Base-by-base conservation (phyloP, 208 protist species). In the Trypanosoma platydactyli region DNA sequence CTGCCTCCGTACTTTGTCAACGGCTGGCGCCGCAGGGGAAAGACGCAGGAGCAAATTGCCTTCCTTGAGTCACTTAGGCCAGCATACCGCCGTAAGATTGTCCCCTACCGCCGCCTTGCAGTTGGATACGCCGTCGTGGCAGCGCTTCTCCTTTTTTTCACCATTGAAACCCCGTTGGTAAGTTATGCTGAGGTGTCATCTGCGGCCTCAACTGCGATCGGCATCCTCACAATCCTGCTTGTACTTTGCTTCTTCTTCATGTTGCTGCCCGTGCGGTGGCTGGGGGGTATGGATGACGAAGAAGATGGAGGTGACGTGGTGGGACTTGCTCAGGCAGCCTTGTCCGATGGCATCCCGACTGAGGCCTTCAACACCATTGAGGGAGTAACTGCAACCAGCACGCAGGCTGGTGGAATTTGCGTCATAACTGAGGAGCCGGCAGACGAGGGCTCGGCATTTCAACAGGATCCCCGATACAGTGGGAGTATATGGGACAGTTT, bases 1-100 rank as follows among this genome's bases (percentile, higher is more conserved):
- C 71, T 90, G 60, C 84, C 84, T 33, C 84, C 84, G 18, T 90
- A 90, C 70, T 62, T 82, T 40, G 52, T 79, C 55, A 90, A 90
- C 67, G 77, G 78, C 54, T 90, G 80, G 80, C 73, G 84, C 5
- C 64, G 64, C 13, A 73, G 81, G 5, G 71, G 54, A 18, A 78
- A 77, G 15, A 77, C 80, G 51, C 24, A 25, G 35, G 7, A 29
- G 9, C 69, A 79, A 12, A 68, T 83, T 12, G 60, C 72, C 11
- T 80, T 78, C 3, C 81, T 80, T 25, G 62, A 59, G 66, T 3
- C 84, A 80, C n/a, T 64, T 66, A 29, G 81, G 83, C 64, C 62
- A 6, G 56, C 70, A 18, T 94, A 91, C 62, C 64, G 83, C 24
- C 78, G 83, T 42, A 84, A 94, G 58, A 73, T 86, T n/a, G 76